Percentiles rank a stretch among this genome's conserved stretches.
phyloP scores from a whole-genome alignment of 305 asterid genomes.

The Rubia occidens region DNA sequence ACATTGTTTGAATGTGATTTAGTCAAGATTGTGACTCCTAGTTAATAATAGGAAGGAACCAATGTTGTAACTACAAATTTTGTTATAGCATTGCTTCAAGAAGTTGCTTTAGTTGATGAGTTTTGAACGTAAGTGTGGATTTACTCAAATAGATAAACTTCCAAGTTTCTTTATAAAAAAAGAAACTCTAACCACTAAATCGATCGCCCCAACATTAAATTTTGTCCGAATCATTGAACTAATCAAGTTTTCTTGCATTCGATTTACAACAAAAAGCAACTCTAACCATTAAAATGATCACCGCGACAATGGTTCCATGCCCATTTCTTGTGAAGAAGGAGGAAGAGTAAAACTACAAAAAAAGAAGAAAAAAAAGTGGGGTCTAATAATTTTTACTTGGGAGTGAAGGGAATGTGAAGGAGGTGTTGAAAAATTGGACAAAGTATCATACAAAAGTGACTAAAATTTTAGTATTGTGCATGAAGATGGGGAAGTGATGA shows the following conservation, averaged over 20 bases:
- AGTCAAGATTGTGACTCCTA: background rate
- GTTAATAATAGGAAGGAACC: background rate
- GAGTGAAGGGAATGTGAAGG: constrained; percentile 39
- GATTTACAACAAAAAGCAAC: background rate
- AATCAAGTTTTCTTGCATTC: background rate
- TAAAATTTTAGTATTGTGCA: constrained; percentile 17
- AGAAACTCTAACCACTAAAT: too few species aligned
- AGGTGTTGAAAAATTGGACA: constrained; percentile 22
- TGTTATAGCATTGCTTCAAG: background rate
- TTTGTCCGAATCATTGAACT: background rate
- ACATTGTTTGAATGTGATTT: constrained; percentile 3
- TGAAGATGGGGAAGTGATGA: constrained; percentile 23
- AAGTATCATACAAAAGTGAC: constrained; percentile 5
- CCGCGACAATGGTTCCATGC: background rate
- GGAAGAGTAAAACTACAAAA: background rate
- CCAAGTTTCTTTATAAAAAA: too few species aligned
- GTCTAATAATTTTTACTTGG: constrained; percentile 39
- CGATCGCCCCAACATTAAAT: too few species aligned
- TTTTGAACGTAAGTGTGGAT: background rate
- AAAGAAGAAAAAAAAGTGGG: background rate
- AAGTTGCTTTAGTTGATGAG: background rate
- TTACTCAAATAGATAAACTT: too few species aligned
- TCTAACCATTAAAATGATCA: too few species aligned
- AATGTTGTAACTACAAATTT: background rate
- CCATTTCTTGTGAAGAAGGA: background rate